Evolutionary conservation across 225 moss, liverwort and hornwort species (phyloP).

Genomic region (Bryum argenteum): DNA sequence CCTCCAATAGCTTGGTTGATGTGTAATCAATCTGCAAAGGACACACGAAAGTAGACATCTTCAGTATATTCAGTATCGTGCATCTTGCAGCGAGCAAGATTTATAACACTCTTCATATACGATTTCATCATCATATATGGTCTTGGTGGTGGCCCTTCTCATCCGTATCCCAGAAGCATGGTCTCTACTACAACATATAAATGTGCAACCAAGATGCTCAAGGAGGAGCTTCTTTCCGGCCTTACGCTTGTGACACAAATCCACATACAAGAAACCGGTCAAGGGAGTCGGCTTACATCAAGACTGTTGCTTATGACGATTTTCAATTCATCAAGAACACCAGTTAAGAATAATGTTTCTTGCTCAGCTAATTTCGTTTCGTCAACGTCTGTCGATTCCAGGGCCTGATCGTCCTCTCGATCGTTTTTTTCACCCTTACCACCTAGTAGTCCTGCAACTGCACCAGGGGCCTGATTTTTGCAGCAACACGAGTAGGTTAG

Average conservation of each 20-base stretch:
- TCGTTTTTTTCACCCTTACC: conserved; percentile 42
- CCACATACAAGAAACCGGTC: background rate
- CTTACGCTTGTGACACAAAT: background rate
- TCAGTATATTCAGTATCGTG: background rate
- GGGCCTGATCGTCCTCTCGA: conserved; percentile 34
- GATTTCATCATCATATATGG: conserved; percentile 1
- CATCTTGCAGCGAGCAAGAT: background rate
- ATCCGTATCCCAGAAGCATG: conserved; percentile 1
- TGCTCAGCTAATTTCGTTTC: conserved; percentile 57
- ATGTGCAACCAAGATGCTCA: background rate
- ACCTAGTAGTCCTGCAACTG: conserved; percentile 62
- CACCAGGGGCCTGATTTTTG: conserved; percentile 61
- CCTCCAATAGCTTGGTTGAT: conserved; percentile 68
- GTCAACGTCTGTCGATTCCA: conserved; percentile 46
- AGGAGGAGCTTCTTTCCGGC: background rate
- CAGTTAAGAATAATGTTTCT: conserved; percentile 80
- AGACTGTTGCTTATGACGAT: conserved; percentile 80
- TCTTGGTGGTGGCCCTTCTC: conserved; percentile 1
- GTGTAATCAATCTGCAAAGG: conserved; percentile 66
- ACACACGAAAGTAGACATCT: background rate
- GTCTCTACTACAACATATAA: background rate
- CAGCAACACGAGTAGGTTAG: conserved; percentile 13
- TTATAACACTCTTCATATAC: background rate
- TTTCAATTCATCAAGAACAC: conserved; percentile 93
- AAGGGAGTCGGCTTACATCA: conserved; percentile 54